Base-by-base conservation (phyloP, 176 grass and related monocot species). In the Otatea glauca region DNA sequence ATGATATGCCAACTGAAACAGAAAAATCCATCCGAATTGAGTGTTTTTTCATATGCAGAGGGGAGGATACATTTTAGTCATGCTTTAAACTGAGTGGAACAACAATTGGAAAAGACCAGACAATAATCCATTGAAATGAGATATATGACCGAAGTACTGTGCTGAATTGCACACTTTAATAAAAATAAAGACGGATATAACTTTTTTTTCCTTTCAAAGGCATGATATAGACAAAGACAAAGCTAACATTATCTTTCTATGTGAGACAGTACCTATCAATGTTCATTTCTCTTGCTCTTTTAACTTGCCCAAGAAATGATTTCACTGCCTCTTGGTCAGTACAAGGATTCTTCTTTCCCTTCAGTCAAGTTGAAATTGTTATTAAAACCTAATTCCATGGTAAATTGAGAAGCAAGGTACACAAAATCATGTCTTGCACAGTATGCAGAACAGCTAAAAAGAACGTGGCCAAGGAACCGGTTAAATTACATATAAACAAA, bases 1-100 rank as follows among this genome's bases (percentile, higher is more conserved):
- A 95, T 90, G 82, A 98, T 98, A 92, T 98, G 96, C 96, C 96
- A 98, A 66, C 96, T 98, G 54, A 93, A 84, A 87, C 25, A 91
- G 5, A 44, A 79, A 86, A 74, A 6, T 27, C 10, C 27, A 82
- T 34, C 43, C 20, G 53, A 86, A 37, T 62, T 24, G 35, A 83
- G 60, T 42, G 35, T 68, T 83, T 79, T 51, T 38, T 39, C 2
- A 24, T 47, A 65, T 0, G 16, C 20, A 78, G 66, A 58, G 65
- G 3, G 81, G 38, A 68, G 51, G 17, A 62, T 4, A 62, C 29
- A 14, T 65, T 76, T 61, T 37, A 76, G 65, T 39, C 5, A 63
- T 76, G 41, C 35, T 78, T 49, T 68, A 83, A 64, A 81, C 35
- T 79, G 32, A 66, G 24, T 6, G 16, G 29, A 59, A 12, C n/a